Percentiles rank a stretch among this genome's conserved stretches.
Evolutionary conservation across 495 filamentous ascomycete species (phyloP).

Genomic region (Penicillium turbatum): DNA sequence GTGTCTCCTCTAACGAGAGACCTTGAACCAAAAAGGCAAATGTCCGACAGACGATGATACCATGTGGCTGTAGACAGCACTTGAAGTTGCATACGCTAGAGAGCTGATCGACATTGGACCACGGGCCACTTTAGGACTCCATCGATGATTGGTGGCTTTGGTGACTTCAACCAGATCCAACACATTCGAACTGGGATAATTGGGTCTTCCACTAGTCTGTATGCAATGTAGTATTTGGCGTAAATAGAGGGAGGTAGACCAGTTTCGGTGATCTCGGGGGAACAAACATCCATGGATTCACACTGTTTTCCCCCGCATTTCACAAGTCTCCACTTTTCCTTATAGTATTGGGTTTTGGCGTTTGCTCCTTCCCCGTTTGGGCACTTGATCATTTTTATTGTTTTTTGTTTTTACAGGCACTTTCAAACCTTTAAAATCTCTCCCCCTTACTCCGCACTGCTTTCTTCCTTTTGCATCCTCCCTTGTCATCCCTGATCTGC

Average conservation of each 20-base stretch:
- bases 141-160: conserved; percentile 2
- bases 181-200: not conserved
- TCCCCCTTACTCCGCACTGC: not conserved
- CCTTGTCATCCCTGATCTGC: not conserved
- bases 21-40: conserved; percentile 4
- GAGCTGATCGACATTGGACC: not conserved
- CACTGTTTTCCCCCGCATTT: conserved; percentile 12
- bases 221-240: not conserved
- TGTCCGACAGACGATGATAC: conserved; percentile 18
- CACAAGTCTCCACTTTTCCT: not conserved
- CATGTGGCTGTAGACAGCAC: conserved; percentile 21
- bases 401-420: too few species aligned
- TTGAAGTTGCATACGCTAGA: conserved; percentile 21
- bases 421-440: not conserved
- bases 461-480: not conserved
- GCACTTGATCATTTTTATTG: not conserved
- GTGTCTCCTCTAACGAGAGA: not conserved
- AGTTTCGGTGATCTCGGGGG: too few species aligned
- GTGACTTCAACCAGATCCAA: not conserved
- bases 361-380: not conserved
- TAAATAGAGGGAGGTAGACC: too few species aligned
- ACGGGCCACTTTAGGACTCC: not conserved
- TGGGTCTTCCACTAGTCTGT: not conserved
- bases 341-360: not conserved
- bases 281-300: not conserved